phyloP scores from a whole-genome alignment of 768 basidiomycete genomes.

The Tulasnella sp. region DNA sequence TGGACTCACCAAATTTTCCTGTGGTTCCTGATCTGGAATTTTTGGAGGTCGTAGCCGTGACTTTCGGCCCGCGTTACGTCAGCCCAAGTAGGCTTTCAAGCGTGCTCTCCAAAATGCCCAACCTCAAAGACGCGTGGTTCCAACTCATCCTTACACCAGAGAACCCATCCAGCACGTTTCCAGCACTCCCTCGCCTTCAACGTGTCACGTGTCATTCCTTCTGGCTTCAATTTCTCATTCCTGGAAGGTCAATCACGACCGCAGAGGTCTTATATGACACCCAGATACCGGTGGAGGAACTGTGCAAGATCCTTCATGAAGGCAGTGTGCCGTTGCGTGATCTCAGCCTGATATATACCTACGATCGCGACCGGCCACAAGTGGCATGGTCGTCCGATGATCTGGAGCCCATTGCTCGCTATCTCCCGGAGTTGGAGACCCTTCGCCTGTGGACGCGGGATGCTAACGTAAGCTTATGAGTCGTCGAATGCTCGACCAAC shows the following conservation, averaged over 20 bases:
- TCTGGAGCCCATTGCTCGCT: neutral
- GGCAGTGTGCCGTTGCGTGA: neutral
- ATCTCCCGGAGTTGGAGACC: constrained; percentile 1
- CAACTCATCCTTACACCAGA: neutral
- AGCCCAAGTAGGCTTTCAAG: no score
- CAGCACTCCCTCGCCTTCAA: neutral
- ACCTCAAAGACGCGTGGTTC: neutral
- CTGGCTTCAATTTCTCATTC: neutral
- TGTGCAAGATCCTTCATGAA: neutral
- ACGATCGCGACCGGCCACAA: neutral
- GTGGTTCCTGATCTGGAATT: no score
- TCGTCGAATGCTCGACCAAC: neutral
- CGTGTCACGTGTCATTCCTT: neutral
- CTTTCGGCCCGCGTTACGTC: neutral
- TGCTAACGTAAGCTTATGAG: neutral
- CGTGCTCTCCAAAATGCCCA: neutral
- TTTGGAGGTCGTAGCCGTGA: no score
- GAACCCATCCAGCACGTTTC: neutral
- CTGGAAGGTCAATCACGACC: neutral
- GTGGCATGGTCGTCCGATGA: neutral
- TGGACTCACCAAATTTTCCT: no score
- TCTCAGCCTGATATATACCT: neutral
- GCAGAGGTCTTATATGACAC: neutral
- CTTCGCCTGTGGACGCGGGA: neutral
- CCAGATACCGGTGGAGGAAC: neutral